phyloP scores from a whole-genome alignment of 1,139 yeast species.

The Sugiyamaella castrensis region DNA sequence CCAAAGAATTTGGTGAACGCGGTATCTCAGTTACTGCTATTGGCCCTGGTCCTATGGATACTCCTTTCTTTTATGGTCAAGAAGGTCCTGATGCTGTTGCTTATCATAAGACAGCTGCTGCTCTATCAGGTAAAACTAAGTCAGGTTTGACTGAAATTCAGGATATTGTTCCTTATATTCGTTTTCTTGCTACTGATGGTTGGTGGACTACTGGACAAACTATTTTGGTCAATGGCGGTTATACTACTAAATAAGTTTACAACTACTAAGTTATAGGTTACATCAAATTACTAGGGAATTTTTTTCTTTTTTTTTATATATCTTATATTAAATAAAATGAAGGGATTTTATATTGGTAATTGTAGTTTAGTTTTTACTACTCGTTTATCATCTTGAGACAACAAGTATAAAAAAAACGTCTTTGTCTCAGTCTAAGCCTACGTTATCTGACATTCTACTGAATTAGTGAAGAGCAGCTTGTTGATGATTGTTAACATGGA shows the following conservation, averaged over 20 bases:
- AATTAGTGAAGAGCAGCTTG: no score
- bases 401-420: no score
- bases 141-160: constrained; percentile 54
- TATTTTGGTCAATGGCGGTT: constrained; percentile 61
- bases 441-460: no score
- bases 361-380: no score
- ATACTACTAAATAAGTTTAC: constrained; percentile 47
- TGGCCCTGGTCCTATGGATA: constrained; percentile 28
- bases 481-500: no score
- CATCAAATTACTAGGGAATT: not conserved
- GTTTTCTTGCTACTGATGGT: constrained; percentile 62
- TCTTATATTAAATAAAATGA: no score
- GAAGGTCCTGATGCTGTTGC: constrained; percentile 53
- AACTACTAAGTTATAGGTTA: not conserved
- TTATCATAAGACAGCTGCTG: constrained; percentile 49
- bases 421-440: no score
- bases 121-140: constrained; percentile 29
- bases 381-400: no score
- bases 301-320: not conserved
- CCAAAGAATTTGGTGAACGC: constrained; percentile 24
- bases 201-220: constrained; percentile 72
- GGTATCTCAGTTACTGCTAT: constrained; percentile 25
- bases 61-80: constrained; percentile 46
- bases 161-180: constrained; percentile 63
- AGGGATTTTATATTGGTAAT: no score